Conservation (phyloP, 768 basidiomycete species). For the Flagelloscypha sp. region DNA sequence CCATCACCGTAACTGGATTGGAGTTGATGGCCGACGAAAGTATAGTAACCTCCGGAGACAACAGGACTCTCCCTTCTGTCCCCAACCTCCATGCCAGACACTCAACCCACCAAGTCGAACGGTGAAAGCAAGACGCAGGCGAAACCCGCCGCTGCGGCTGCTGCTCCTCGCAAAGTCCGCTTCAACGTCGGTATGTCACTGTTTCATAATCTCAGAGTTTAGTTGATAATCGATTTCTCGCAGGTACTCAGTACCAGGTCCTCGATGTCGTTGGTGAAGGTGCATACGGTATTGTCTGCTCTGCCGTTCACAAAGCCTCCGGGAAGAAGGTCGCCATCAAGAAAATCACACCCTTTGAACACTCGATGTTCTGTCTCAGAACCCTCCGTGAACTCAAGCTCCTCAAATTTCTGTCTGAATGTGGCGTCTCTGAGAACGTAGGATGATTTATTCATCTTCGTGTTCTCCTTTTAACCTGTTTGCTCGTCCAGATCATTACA, state of each 20-base stretch:
- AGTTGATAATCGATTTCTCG: constrained; percentile 3
- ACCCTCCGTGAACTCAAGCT: constrained; percentile 86
- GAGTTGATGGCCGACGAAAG: no score
- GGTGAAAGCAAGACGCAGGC: constrained; percentile 31
- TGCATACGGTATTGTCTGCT: constrained; percentile 93
- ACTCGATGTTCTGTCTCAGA: constrained; percentile 88
- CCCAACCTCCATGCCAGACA: no score
- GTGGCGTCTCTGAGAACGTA: constrained; percentile 86
- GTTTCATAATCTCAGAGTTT: not conserved
- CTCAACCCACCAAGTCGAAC: no score
- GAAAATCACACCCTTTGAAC: constrained; percentile 92
- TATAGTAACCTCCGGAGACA: no score
- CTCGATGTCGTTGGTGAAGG: constrained; percentile 86
- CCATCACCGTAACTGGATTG: no score
- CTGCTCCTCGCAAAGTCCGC: constrained; percentile 74
- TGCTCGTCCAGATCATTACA: constrained; percentile 91
- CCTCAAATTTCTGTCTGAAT: constrained; percentile 77
- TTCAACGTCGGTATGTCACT: constrained; percentile 71
- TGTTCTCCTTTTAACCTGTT: no score
- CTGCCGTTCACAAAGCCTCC: constrained; percentile 80
- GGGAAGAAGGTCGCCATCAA: constrained; percentile 94
- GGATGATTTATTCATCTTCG: no score
- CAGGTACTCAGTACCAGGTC: constrained; percentile 75
- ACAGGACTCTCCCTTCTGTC: no score
- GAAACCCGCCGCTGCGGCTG: constrained; percentile 31